Evolutionary conservation across 495 filamentous ascomycete genomes (phyloP), one percentile per base, ranked within the genome.

Genomic region (Penicillium crystallinum): DNA sequence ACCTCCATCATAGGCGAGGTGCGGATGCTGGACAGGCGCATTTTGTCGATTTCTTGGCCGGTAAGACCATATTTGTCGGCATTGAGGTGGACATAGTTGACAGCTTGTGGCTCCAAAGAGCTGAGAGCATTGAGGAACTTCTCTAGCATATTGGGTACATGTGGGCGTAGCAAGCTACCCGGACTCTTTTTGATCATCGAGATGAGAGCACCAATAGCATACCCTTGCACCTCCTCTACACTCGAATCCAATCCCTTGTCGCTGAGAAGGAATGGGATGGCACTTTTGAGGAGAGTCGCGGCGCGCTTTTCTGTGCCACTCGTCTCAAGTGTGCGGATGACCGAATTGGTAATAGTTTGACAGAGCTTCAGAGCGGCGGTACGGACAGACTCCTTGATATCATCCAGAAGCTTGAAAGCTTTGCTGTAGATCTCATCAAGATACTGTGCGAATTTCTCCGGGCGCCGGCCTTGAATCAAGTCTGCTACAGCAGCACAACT

Each of bases 41-140:
- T 79, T 59, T 87, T 89, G 69, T 98, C 93, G 52, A 98, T 90
- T 57, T 81, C 69, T 49, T 95, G 87, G n/a, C 81, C 78, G 0
- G 85, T 90, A 17, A 90, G 73, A 46, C 89, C 86, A 57, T 96
- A 95, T 52, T 92, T 90, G 31, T 85, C 82, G 0, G 89, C 88
- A 57, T 93, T 91, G 54, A 96, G 81, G 70, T 95, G 90, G 48
- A 95, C 74, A 62, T 96, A 97, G 59, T 97, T 96, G 61, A 97
- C 81, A 9, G 77, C 82, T 54, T 95, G 85, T 0, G 83, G 87
- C 70, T 98, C 93, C 27, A 97, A 72, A 1, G 89, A 89, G 63
- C 88, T 96, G 12, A 97, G 73, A 7, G 91, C 79, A 10, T 80
- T 82, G 10, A 98, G 72, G 29, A 92, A 81, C 52, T 88, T 86